Conservation (phyloP, 2,329 filamentous ascomycete species). For the Fusarium buxicola region DNA sequence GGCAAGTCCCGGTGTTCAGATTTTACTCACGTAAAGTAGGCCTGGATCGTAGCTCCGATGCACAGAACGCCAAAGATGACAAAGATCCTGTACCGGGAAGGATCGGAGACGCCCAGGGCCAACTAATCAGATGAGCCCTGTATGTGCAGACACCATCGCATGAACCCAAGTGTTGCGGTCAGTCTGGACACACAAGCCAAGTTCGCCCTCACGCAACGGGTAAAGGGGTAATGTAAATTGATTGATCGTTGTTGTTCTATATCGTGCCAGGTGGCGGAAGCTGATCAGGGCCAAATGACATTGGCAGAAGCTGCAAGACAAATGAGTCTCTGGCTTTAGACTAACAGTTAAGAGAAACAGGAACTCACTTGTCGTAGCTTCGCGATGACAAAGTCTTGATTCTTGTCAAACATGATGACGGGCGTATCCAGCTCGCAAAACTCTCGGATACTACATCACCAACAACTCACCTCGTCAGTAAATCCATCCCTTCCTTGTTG, state of each 20-base stretch:
- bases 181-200: not conserved
- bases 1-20: not conserved
- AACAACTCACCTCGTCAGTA: conserved; percentile 29
- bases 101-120: too few species aligned
- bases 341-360: not conserved
- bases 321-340: conserved; percentile 19
- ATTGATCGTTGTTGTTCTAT: not conserved
- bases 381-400: conserved; percentile 77
- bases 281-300: conserved; percentile 75
- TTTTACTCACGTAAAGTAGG: conserved; percentile 21
- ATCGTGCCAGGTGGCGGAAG: conserved; percentile 55
- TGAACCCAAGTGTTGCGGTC: not conserved
- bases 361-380: conserved; percentile 72
- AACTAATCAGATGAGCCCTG: too few species aligned
- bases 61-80: conserved; percentile 32
- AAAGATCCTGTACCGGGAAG: conserved; percentile 27
- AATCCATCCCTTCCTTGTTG: conserved; percentile 3
- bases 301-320: conserved; percentile 68
- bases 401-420: conserved; percentile 92
- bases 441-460: conserved; percentile 73
- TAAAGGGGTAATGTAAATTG: not conserved
- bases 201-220: not conserved
- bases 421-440: conserved; percentile 77
- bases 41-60: conserved; percentile 18
- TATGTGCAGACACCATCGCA: conserved; percentile 5